Conservation (phyloP, 768 basidiomycete genomes). For the Hysterangium stoloniferum region DNA sequence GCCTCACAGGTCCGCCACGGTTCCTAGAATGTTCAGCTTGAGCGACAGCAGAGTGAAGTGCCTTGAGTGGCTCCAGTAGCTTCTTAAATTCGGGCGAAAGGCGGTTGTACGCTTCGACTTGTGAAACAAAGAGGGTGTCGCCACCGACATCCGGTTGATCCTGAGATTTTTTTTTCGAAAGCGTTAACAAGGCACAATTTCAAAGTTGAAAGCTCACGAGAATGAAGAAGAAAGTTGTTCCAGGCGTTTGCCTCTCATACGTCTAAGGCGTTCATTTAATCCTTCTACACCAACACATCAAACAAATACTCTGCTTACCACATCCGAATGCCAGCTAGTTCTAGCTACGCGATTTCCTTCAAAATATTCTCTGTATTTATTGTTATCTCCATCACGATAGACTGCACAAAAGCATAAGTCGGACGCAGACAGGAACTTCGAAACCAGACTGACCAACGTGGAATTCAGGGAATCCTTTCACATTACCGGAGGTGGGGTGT, state of each 20-base stretch:
- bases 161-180: not conserved
- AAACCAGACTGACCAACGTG: slow-evolving; percentile 39
- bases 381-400: slow-evolving; percentile 41
- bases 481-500: slow-evolving; percentile 36
- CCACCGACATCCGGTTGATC: slow-evolving; percentile 26
- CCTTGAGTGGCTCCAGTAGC: slow-evolving; percentile 47
- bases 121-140: slow-evolving; percentile 49
- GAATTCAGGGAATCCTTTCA: slow-evolving; percentile 50
- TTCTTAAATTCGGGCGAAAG: slow-evolving; percentile 52
- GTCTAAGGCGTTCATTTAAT: slow-evolving; percentile 26
- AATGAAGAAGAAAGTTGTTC: slow-evolving; percentile 50
- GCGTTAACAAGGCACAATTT: not conserved
- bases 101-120: slow-evolving; percentile 52
- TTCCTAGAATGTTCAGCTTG: slow-evolving; percentile 40
- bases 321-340: slow-evolving; percentile 49
- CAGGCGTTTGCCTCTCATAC: slow-evolving; percentile 48
- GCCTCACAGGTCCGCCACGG: slow-evolving; percentile 38
- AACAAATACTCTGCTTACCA: slow-evolving; percentile 27
- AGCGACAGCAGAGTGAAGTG: slow-evolving; percentile 46
- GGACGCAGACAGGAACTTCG: not conserved
- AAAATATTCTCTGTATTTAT: slow-evolving; percentile 36
- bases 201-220: slow-evolving; percentile 23
- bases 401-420: slow-evolving; percentile 23
- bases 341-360: slow-evolving; percentile 34
- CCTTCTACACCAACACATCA: not conserved